Conservation (phyloP, 208 protist genomes). For the Trypanosoma melophagium region DNA sequence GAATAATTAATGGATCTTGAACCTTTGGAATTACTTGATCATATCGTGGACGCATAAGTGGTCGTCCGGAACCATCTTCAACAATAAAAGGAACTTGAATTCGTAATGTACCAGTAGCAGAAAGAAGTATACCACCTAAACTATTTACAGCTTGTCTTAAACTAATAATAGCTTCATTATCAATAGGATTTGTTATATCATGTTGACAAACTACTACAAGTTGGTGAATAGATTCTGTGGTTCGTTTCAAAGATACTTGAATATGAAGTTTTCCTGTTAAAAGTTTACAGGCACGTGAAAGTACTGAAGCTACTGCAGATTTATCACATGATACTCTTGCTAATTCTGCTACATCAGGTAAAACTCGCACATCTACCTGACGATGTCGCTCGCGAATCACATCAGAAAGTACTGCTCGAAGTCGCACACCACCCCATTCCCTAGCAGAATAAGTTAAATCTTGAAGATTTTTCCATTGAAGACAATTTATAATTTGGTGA, state of each 20-base stretch:
- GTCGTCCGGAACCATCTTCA: constrained; percentile 42
- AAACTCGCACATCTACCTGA: constrained; percentile 52
- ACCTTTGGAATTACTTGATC: constrained; percentile 30
- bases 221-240: constrained; percentile 53
- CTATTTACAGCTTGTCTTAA: constrained; percentile 46
- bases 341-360: constrained; percentile 53
- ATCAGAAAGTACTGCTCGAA: constrained; percentile 52
- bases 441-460: constrained; percentile 42
- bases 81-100: constrained; percentile 55
- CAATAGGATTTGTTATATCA: constrained; percentile 34
- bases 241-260: constrained; percentile 53
- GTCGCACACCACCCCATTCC: constrained; percentile 48
- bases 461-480: constrained; percentile 59
- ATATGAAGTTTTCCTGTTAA: constrained; percentile 56
- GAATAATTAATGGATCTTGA: constrained; percentile 52
- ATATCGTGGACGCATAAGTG: constrained; percentile 28
- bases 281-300: constrained; percentile 46
- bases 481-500: constrained; percentile 52
- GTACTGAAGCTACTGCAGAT: constrained; percentile 34
- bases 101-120: constrained; percentile 36
- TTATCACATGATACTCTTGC: constrained; percentile 50
- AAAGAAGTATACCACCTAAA: constrained; percentile 52
- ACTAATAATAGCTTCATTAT: constrained; percentile 29
- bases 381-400: constrained; percentile 47
- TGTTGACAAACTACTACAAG: constrained; percentile 55